phyloP scores from a whole-genome alignment of 1,284 basidiomycete genomes.

The Leccinum griseonigrum region DNA sequence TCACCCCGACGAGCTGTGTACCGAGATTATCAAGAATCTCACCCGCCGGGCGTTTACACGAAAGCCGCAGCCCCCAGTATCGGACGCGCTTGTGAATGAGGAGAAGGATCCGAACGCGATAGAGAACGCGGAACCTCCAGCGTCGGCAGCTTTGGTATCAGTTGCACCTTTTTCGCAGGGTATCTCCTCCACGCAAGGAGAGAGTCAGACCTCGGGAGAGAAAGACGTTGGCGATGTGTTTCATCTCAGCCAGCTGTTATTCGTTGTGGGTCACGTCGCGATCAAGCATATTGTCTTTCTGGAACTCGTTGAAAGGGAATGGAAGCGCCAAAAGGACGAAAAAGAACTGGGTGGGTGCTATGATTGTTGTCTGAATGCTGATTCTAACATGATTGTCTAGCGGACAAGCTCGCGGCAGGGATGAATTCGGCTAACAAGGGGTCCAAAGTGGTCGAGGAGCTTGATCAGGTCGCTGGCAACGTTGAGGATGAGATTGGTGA shows the following conservation, averaged over 20 bases:
- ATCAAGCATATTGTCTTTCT: slow-evolving; percentile 98
- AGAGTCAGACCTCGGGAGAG: slow-evolving; percentile 24
- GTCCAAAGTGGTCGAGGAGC: slow-evolving; percentile 79
- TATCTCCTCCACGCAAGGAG: slow-evolving; percentile 8
- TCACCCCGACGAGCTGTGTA: slow-evolving; percentile 87
- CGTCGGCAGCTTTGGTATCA: slow-evolving; percentile 12
- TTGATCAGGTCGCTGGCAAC: slow-evolving; percentile 96
- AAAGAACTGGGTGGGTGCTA: slow-evolving; percentile 63
- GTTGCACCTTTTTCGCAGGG: slow-evolving; percentile 19
- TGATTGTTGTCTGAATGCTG: neutral
- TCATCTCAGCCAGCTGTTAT: slow-evolving; percentile 89
- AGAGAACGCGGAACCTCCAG: slow-evolving; percentile 23
- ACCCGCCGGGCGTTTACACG: slow-evolving; percentile 69
- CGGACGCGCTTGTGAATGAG: slow-evolving; percentile 10
- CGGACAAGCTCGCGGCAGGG: slow-evolving; percentile 53
- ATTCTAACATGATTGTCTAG: slow-evolving; percentile 30
- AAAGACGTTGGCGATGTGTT: slow-evolving; percentile 79
- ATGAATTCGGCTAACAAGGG: slow-evolving; percentile 34
- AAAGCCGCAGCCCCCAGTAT: slow-evolving; percentile 22
- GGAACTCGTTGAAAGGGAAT: slow-evolving; percentile 95
- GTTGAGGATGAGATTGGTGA: slow-evolving; percentile 99
- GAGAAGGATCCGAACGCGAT: slow-evolving; percentile 49
- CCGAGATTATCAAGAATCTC: slow-evolving; percentile 79
- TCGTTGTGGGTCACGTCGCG: slow-evolving; percentile 93
- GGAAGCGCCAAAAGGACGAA: slow-evolving; percentile 95